Conservation (phyloP, 345 rosid genomes). For the Barbarea vulgaris region DNA sequence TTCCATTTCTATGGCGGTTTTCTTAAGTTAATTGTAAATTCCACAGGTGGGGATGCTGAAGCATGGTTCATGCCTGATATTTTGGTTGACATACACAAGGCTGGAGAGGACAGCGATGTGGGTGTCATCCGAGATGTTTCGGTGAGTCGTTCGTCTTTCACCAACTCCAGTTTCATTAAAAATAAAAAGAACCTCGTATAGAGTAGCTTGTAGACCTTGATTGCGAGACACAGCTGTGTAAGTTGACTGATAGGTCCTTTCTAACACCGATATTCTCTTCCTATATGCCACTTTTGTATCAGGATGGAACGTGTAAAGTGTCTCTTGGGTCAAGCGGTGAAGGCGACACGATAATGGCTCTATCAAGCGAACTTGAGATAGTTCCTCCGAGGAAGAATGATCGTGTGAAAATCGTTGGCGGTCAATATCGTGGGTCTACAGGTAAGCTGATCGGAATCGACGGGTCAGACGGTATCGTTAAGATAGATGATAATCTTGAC, state of each 20-base stretch:
- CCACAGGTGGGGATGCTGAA: conserved; percentile 79
- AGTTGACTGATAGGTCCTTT: background rate
- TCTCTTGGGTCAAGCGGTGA: conserved; percentile 62
- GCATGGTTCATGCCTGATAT: conserved; percentile 90
- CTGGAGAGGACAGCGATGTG: conserved; percentile 55
- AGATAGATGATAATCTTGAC: conserved; percentile 80
- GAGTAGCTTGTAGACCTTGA: background rate
- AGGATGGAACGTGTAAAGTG: conserved; percentile 89
- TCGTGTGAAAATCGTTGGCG: conserved; percentile 85
- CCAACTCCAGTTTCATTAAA: background rate
- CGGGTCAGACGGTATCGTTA: conserved; percentile 86
- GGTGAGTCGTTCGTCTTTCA: conserved; percentile 50
- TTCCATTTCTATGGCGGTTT: background rate
- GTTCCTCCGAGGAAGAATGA: conserved; percentile 80
- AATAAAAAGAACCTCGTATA: background rate
- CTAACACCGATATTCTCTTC: background rate
- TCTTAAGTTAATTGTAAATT: conserved; percentile 5
- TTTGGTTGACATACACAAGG: conserved; percentile 69
- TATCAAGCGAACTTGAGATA: conserved; percentile 62
- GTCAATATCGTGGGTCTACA: conserved; percentile 72
- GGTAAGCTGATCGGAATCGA: conserved; percentile 95
- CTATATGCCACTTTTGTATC: conserved; percentile 17
- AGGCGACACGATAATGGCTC: conserved; percentile 55
- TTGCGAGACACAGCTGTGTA: background rate
- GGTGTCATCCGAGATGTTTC: conserved; percentile 85